phyloP scores from a whole-genome alignment of 371 early-diverging fungal genomes.

The Encephalitozoon cuniculi region DNA sequence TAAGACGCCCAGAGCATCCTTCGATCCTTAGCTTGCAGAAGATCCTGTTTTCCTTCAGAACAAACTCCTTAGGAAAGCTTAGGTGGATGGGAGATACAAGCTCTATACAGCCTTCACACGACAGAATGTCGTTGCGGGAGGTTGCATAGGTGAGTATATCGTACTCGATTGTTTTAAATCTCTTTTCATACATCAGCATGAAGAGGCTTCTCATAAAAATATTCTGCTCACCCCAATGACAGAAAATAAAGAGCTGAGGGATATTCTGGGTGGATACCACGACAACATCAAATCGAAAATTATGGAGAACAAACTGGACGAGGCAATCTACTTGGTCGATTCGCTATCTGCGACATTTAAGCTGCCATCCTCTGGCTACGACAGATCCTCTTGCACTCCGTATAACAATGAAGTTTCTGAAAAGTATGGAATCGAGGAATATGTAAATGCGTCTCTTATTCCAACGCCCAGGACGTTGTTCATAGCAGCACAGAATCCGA shows the following conservation, averaged over 20 bases:
- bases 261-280: not conserved
- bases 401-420: slow-evolving; percentile 28
- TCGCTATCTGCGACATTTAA: slow-evolving; percentile 1
- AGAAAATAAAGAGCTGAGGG: not conserved
- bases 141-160: not conserved
- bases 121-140: not conserved
- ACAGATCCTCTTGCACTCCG: slow-evolving; percentile 5
- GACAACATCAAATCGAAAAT: not conserved
- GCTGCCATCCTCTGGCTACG: not conserved
- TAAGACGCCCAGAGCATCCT: not conserved
- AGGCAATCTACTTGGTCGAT: not conserved
- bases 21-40: not conserved
- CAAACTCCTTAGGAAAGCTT: slow-evolving; percentile 4
- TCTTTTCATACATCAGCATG: not conserved
- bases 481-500: slow-evolving; percentile 42
- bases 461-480: not conserved
- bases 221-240: not conserved
- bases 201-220: not conserved
- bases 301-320: not conserved
- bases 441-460: slow-evolving; percentile 41
- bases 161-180: not conserved
- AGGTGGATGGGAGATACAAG: not conserved
- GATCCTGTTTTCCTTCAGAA: not conserved
- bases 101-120: not conserved
- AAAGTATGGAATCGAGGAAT: slow-evolving; percentile 13